A percentile compares a stretch with the other conserved stretches of the same genome.
These are phyloP conservation scores for Theobroma cacao DNA, from an alignment of 345 rosid species.

Conservation along the genomic window DNA sequence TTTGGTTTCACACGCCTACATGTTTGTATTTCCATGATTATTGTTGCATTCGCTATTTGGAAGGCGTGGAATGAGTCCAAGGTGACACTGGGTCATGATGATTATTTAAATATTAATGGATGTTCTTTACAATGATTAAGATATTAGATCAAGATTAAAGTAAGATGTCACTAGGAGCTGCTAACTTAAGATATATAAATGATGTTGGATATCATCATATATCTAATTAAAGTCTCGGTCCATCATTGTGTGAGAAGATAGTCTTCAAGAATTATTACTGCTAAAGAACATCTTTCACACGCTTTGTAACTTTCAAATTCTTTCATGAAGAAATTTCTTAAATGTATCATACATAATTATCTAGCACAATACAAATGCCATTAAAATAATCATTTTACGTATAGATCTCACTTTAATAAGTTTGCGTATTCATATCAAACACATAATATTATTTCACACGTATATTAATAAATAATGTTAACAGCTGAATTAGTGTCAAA, in stretches of 20 bases:
- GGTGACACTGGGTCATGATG: not conserved
- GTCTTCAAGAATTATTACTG: not conserved
- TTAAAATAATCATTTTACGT: too few species aligned
- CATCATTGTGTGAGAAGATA: not conserved
- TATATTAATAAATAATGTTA: too few species aligned
- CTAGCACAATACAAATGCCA: too few species aligned
- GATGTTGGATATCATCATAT: not conserved
- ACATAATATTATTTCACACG: too few species aligned
- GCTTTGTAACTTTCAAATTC: too few species aligned
- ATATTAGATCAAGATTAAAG: not conserved
- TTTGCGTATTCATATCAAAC: too few species aligned
- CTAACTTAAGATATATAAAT: not conserved
- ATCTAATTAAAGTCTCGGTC: not conserved
- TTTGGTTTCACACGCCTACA: too few species aligned
- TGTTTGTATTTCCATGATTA: not conserved
- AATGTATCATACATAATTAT: too few species aligned
- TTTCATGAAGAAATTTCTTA: too few species aligned
- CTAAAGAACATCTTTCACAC: too few species aligned
- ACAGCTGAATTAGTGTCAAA: too few species aligned
- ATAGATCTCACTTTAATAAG: too few species aligned
- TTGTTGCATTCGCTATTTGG: not conserved
- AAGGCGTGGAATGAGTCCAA: not conserved
- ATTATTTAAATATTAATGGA: not conserved
- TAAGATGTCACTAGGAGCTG: not conserved
- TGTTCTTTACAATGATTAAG: not conserved